Base-by-base conservation (phyloP, 2,329 filamentous ascomycete species). In the Neospermospora avenae region DNA sequence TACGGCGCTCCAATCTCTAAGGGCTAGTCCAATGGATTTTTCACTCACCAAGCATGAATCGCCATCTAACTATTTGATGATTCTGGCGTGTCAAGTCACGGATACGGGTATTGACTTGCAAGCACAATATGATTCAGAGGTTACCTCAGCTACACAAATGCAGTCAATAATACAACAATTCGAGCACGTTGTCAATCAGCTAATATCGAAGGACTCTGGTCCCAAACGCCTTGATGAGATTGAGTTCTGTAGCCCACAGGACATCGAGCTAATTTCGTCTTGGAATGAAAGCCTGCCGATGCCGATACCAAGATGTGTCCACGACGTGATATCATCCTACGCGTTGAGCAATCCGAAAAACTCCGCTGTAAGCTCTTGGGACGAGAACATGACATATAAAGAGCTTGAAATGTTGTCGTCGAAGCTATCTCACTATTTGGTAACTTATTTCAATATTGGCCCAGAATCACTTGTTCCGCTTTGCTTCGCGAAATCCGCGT, bases 61-160 rank as follows among this genome's bases (percentile, higher is more conserved):
- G 3, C 20, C 37, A 8, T 53, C 49, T 14, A 73, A 77, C 0
- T 80, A 80, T 59, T 74, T 78, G 7, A 69, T 80, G 1, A 80
- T 80, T 77, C 59, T 80, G 34, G 77, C 71, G 5, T 79, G 73
- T 63, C 75, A 75, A 6, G 74, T 79, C 3, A 69, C 70, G 28
- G 76, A 74, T 60, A 73, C 65, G 10, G 76, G 76, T 1, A 75
- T 80, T 57, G 66, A 74, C 48, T 70, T 78, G 7, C 74, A 73
- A 22, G 76, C 76, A 2, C 77, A 72, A 62, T 78, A 77, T 51
- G 77, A 78, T 44, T 71, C 63, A 54, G 70, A 67, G n/a, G 45
- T 52, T 20, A 35, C 55, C 11, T 16, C 52, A 31, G 28, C 28
- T 16, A n/a, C 20, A n/a, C 44, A 57, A 39, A 41, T 60, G 25